A percentile compares a stretch with the other conserved stretches of the same genome.
Conservation (phyloP, 345 rosid species). For the Dovyalis caffra region DNA sequence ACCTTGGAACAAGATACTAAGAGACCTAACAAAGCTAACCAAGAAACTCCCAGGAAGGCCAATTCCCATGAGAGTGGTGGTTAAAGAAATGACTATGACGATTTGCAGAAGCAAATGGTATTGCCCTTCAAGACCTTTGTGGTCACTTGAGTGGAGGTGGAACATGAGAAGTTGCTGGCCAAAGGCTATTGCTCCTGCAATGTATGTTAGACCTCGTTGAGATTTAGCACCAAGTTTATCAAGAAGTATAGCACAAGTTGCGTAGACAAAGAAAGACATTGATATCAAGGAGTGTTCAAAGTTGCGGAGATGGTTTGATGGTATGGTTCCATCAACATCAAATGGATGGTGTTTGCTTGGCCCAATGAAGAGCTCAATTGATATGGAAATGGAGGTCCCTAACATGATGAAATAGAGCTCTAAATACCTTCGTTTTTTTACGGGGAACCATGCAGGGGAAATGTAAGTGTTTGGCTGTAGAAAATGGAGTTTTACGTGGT, state of each 20-base stretch:
- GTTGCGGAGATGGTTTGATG: conserved; percentile 78
- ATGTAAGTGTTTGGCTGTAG: conserved; percentile 47
- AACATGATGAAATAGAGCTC: conserved; percentile 61
- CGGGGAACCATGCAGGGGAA: conserved; percentile 58
- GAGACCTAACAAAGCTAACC: conserved; percentile 60
- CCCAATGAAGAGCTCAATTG: conserved; percentile 74
- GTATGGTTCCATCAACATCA: conserved; percentile 76
- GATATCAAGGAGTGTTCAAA: conserved; percentile 74
- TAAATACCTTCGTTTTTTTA: conserved; percentile 43
- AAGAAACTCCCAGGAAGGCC: conserved; percentile 59
- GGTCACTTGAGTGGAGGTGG: conserved; percentile 75
- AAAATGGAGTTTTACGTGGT: conserved; percentile 55
- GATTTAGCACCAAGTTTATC: conserved; percentile 34
- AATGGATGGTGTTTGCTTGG: conserved; percentile 71
- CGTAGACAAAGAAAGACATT: conserved; percentile 56
- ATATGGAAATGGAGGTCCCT: conserved; percentile 51
- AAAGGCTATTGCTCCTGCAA: conserved; percentile 50
- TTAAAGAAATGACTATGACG: conserved; percentile 42
- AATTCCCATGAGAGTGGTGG: conserved; percentile 59
- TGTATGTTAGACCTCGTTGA: conserved; percentile 31
- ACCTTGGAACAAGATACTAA: conserved; percentile 64
- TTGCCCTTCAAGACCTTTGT: conserved; percentile 71
- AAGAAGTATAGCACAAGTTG: conserved; percentile 48
- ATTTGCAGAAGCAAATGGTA: conserved; percentile 68
- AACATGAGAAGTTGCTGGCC: conserved; percentile 64